These are phyloP conservation scores for Dimocarpus longan DNA, from an alignment of 345 rosid genomes.

Conservation along the genomic window DNA sequence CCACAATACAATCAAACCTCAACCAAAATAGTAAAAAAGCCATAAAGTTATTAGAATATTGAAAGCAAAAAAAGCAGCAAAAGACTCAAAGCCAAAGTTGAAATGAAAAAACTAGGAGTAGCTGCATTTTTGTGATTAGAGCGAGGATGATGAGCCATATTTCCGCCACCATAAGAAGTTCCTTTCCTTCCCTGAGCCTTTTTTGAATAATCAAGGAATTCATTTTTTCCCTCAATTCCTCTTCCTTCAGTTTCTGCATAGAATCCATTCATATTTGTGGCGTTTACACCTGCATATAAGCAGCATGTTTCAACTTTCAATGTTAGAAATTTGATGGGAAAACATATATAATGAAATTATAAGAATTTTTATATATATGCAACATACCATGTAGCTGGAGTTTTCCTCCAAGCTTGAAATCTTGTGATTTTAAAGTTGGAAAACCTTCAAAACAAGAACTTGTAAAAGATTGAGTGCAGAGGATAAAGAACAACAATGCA, in stretches of 20 bases:
- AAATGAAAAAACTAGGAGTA: conserved; percentile 17
- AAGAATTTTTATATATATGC: too few species aligned
- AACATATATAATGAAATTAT: neutral
- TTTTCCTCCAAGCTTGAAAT: conserved; percentile 12
- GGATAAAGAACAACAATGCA: conserved; percentile 25
- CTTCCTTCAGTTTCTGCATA: neutral
- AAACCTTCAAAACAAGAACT: conserved; percentile 18
- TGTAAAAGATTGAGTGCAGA: conserved; percentile 20
- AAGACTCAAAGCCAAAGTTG: conserved; percentile 20
- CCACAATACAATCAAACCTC: neutral
- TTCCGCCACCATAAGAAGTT: conserved; percentile 37
- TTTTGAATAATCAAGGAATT: neutral
- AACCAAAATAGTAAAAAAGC: neutral
- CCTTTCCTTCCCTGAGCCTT: conserved; percentile 38
- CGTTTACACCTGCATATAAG: conserved; percentile 19
- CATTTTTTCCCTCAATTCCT: neutral
- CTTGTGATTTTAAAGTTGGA: conserved; percentile 8
- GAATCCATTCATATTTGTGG: neutral
- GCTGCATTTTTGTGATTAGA: conserved; percentile 18
- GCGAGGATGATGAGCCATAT: conserved; percentile 23
- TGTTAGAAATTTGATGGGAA: neutral
- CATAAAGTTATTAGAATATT: neutral
- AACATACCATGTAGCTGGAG: conserved; percentile 26
- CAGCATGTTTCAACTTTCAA: neutral
- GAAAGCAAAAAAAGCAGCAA: neutral